Evolutionary conservation across 2,329 filamentous ascomycete species (phyloP).

Genomic region (Aspergillus phoenicis): DNA sequence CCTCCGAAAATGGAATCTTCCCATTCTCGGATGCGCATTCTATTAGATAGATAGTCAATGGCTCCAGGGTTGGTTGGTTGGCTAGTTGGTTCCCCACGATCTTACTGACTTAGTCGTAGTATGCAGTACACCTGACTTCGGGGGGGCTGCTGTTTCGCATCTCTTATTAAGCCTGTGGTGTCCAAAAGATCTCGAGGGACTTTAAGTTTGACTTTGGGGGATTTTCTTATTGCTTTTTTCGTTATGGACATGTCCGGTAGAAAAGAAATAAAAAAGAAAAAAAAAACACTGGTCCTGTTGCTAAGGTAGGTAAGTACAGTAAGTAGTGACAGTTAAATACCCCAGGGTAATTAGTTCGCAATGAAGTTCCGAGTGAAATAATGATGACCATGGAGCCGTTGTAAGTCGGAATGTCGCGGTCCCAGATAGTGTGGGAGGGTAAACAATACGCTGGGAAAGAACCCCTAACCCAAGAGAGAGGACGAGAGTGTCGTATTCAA

Average conservation of each 20-base stretch:
- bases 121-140: not conserved
- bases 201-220: slow-evolving; percentile 9
- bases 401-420: not conserved
- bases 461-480: not conserved
- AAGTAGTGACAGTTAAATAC: not conserved
- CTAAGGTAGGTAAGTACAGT: not conserved
- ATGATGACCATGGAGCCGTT: not conserved
- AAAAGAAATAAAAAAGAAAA: not conserved
- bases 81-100: not conserved
- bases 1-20: not conserved
- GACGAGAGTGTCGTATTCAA: not conserved
- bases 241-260: slow-evolving; percentile 10
- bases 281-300: not conserved
- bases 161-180: not conserved
- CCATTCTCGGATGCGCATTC: not conserved
- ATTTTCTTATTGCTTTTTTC: not conserved
- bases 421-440: not conserved
- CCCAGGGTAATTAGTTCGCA: not conserved
- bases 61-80: slow-evolving; percentile 3
- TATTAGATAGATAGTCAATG: not conserved
- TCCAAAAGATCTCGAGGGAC: slow-evolving; percentile 5
- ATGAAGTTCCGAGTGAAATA: not conserved
- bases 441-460: too few relatives aligned
- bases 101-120: not conserved
- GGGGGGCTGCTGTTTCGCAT: not conserved